Conservation (phyloP, 306 rosid genomes). For the Fragaria vesca region DNA sequence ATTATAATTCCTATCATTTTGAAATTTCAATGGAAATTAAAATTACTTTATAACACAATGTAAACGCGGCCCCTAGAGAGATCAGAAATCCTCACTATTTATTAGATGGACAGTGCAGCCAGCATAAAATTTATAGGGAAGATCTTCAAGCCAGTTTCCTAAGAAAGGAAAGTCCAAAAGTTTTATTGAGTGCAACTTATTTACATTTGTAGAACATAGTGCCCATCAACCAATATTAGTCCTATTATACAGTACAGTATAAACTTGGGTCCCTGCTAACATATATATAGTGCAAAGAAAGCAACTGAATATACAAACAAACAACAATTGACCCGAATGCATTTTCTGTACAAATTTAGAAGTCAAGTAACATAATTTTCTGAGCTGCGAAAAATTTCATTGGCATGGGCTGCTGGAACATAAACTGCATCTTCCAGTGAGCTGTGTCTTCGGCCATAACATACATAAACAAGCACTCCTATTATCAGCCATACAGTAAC, state of each 20-base stretch:
- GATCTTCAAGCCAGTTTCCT: neutral
- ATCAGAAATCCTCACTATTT: no score
- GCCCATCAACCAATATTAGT: neutral
- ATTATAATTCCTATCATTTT: no score
- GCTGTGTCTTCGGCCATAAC: conserved; percentile 84
- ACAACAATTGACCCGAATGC: neutral
- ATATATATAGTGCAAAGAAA: neutral
- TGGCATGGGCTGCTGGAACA: conserved; percentile 43
- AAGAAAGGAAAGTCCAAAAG: neutral
- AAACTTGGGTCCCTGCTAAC: conserved; percentile 5
- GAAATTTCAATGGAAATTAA: no score
- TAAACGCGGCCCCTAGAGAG: no score
- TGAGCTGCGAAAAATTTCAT: conserved; percentile 39
- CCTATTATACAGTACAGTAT: neutral
- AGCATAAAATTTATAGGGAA: no score
- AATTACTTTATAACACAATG: no score
- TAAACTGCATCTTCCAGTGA: conserved; percentile 56
- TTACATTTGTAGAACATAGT: neutral
- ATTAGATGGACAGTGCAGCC: no score
- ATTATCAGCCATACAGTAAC: conserved; percentile 75
- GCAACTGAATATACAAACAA: neutral
- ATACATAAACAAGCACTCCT: conserved; percentile 57
- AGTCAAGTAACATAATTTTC: conserved; percentile 33
- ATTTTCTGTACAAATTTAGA: neutral
- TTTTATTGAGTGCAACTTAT: neutral